Evolutionary conservation across 2,329 filamentous ascomycete genomes (phyloP), one percentile per base, ranked within the genome.

Genomic region (Fusarium sp.): DNA sequence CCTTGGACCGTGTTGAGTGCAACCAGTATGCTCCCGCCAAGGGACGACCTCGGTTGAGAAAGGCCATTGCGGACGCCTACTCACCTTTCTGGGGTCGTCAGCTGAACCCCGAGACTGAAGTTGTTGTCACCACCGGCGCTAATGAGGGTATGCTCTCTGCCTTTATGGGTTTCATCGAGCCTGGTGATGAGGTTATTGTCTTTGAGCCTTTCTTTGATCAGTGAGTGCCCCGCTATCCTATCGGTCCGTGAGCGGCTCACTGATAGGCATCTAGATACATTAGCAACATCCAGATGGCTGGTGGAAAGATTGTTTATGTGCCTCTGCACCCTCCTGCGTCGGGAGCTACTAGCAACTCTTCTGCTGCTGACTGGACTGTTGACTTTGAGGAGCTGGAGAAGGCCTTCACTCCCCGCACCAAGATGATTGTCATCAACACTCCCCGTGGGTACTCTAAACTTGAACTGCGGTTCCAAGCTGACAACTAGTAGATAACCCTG

Each of bases 201-300:
- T 98, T 99, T 82, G 97, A 99, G 86, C 97, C 97, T 13, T 99
- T 98, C 85, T 99, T 98, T 82, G 97, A 99, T 84, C 97, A 99
- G 92, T 94, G 61, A 67, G 80, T 76, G 5, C 9, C 18, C 6
- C 16, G 10, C 8, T 18, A 27, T 18, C 23, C 1, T 25, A 18
- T 34, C 16, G 5, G 8, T 18, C 11, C 20, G 7, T 14, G 34
- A 43, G 2, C 2, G 25, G 34, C 6, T 48, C 9, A 14, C 48
- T 74, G 52, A 79, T 37, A 16, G 27, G 6, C 11, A 3, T 43
- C 0, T 45, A 83, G 81, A 67, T 83, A 98, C 83, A 97, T 99
- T 76, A 95, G 93, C 87, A 99, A 99, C 84, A 98, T 99, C 74
- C 94, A 98, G 84, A 98, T 99, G 95, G 92, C 97, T 1, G 97